phyloP scores from a whole-genome alignment of 495 filamentous ascomycete genomes.

The Wilcoxina mikolae region DNA sequence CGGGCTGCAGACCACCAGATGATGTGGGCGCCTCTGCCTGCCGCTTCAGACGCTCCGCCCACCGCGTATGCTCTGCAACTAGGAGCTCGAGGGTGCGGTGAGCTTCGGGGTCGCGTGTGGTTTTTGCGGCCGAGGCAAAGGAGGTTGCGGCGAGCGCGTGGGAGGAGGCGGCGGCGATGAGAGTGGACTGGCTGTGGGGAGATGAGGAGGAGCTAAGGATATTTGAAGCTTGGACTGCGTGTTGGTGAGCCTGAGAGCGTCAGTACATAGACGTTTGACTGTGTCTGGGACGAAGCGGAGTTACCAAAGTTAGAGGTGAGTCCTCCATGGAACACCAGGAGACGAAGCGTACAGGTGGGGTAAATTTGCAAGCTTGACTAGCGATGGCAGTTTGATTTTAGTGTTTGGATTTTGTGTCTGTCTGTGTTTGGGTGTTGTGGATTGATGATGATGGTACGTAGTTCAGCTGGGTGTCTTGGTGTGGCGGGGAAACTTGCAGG shows the following conservation, averaged over 20 bases:
- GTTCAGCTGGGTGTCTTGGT: no score
- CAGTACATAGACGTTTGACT: slow-evolving; percentile 8
- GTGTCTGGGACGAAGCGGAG: neutral
- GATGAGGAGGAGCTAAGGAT: slow-evolving; percentile 38
- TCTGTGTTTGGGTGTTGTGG: no score
- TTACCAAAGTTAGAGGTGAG: slow-evolving; percentile 21
- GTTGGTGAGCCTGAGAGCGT: slow-evolving; percentile 60
- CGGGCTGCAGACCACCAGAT: neutral
- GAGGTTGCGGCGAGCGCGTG: slow-evolving; percentile 82
- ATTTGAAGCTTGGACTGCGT: slow-evolving; percentile 63
- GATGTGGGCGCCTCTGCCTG: slow-evolving; percentile 16
- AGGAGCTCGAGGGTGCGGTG: slow-evolving; percentile 68
- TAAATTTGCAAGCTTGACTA: no score
- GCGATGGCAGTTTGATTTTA: no score
- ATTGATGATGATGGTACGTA: no score
- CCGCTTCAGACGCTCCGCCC: slow-evolving; percentile 16
- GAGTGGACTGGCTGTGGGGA: slow-evolving; percentile 53
- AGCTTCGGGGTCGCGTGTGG: slow-evolving; percentile 66
- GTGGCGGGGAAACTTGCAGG: no score
- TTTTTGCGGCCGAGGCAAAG: slow-evolving; percentile 66
- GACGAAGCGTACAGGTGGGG: no score
- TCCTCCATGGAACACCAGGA: slow-evolving; percentile 22
- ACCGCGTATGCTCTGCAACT: slow-evolving; percentile 46
- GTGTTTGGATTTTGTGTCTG: no score
- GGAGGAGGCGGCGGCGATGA: slow-evolving; percentile 59